Evolutionary conservation across 305 asterid genomes (phyloP).

Genomic region (Petunia hybrid): DNA sequence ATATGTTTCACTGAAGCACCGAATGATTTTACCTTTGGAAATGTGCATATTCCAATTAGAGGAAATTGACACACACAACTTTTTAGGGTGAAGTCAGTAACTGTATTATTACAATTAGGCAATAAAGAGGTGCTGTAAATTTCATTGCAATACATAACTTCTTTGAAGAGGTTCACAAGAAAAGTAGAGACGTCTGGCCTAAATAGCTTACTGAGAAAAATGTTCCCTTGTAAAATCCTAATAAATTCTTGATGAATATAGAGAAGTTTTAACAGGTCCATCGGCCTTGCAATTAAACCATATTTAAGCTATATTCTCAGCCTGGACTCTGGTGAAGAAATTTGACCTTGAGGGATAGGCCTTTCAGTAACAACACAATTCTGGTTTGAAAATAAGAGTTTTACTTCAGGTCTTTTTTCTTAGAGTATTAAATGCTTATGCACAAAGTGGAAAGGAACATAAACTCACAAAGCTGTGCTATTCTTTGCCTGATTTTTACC

Average conservation of each 20-base stretch:
- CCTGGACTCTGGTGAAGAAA: conserved; percentile 3
- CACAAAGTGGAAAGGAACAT: background rate
- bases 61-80: background rate
- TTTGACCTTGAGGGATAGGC: conserved; percentile 12
- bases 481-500: background rate
- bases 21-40: background rate
- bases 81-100: background rate
- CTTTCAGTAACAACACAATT: background rate
- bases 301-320: background rate
- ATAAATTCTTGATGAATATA: background rate
- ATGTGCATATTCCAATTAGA: background rate
- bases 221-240: background rate
- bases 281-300: background rate
- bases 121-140: background rate
- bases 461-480: conserved; percentile 12
- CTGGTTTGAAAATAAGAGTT: conserved; percentile 3
- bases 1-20: background rate
- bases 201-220: background rate
- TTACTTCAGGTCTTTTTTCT: background rate
- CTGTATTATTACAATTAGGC: background rate
- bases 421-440: background rate
- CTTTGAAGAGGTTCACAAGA: background rate
- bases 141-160: background rate
- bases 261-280: background rate
- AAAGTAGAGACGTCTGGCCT: background rate